Conservation (phyloP, 2,329 filamentous ascomycete species). For the Diaporthe caulivora region DNA sequence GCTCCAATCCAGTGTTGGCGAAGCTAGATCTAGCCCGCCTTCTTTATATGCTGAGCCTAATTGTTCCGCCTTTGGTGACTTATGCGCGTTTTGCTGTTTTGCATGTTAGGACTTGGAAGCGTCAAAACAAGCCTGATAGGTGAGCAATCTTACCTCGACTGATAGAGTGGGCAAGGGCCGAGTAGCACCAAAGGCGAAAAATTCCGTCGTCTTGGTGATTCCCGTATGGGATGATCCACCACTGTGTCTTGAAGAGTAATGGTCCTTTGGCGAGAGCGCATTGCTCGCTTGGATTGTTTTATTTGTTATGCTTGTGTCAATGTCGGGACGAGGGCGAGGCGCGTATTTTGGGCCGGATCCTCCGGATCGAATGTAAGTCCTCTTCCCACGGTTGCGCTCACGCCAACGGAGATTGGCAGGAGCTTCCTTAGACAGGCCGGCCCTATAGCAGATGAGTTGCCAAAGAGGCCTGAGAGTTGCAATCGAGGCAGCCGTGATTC, state of each 20-base stretch:
- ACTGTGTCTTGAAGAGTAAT: background rate
- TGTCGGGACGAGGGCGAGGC: background rate
- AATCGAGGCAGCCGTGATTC: slow-evolving; percentile 24
- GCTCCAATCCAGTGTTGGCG: background rate
- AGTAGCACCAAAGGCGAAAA: background rate
- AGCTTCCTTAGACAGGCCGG: background rate
- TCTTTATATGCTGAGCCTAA: background rate
- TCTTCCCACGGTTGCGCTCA: slow-evolving; percentile 18
- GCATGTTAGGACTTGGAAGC: background rate
- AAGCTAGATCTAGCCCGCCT: background rate
- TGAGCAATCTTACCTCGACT: background rate
- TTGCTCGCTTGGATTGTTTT: background rate
- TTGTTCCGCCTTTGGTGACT: background rate
- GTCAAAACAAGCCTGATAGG: too few species aligned
- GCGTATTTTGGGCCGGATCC: background rate
- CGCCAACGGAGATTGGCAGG: slow-evolving; percentile 13
- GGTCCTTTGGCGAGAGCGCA: background rate
- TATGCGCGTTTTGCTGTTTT: background rate
- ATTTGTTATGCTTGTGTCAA: background rate
- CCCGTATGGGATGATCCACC: background rate
- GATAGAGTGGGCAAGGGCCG: background rate
- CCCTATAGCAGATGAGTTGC: slow-evolving; percentile 10
- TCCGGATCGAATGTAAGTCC: slow-evolving; percentile 20
- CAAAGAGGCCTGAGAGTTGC: slow-evolving; percentile 30
- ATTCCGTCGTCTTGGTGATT: slow-evolving; percentile 15